Conservation (phyloP, 2,329 filamentous ascomycete species). For the Aureobasidium leucospermi region DNA sequence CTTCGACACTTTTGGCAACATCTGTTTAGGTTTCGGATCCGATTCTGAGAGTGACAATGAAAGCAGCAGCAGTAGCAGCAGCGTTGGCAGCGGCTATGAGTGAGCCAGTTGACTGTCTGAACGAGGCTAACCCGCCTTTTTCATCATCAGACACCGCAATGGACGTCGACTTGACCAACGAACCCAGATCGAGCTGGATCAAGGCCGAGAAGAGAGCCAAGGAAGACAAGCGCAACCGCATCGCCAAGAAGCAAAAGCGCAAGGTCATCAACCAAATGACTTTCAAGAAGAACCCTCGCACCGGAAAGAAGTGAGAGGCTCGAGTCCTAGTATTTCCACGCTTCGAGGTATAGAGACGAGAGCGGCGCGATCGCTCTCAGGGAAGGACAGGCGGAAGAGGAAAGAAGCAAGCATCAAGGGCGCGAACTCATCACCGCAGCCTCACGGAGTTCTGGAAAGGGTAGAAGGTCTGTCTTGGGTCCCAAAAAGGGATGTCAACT, state of each 20-base stretch:
- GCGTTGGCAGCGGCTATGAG: slow-evolving; percentile 17
- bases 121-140: slow-evolving; percentile 15
- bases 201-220: slow-evolving; percentile 20
- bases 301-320: slow-evolving; percentile 19
- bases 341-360: background rate
- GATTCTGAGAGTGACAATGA: slow-evolving; percentile 13
- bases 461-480: slow-evolving; percentile 10
- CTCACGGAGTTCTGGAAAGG: slow-evolving; percentile 6
- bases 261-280: slow-evolving; percentile 34
- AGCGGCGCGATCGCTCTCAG: background rate
- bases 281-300: slow-evolving; percentile 26
- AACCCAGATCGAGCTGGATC: slow-evolving; percentile 17
- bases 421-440: background rate
- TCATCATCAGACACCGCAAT: slow-evolving; percentile 25
- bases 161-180: slow-evolving; percentile 30
- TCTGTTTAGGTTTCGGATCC: slow-evolving; percentile 30
- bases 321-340: background rate
- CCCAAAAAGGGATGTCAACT: background rate
- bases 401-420: slow-evolving; percentile 1
- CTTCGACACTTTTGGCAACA: slow-evolving; percentile 29
- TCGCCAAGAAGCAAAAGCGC: slow-evolving; percentile 29
- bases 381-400: background rate
- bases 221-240: slow-evolving; percentile 26
- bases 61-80: slow-evolving; percentile 8
- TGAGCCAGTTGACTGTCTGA: slow-evolving; percentile 10